A percentile compares a stretch with the other conserved stretches of the same genome.
These are phyloP conservation scores for Trypanosoma caninum DNA, from an alignment of 208 protist species.

Conservation along the genomic window DNA sequence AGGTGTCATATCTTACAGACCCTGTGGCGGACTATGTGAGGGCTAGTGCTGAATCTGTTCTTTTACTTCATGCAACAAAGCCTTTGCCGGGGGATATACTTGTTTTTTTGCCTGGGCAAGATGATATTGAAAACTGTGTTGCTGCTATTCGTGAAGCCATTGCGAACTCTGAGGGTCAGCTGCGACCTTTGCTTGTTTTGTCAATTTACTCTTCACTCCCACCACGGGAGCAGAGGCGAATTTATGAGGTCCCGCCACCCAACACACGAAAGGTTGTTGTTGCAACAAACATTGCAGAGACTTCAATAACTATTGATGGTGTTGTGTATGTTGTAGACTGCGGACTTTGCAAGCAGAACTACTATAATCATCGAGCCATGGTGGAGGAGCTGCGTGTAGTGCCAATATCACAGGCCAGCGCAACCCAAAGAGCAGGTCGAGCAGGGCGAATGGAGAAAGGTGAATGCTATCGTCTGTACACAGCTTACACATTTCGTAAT, in stretches of 20 bases:
- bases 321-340: constrained; percentile 99
- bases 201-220: constrained; percentile 98
- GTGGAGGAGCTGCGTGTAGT: constrained; percentile 96
- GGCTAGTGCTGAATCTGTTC: constrained; percentile 92
- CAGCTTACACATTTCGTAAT: constrained; percentile 92
- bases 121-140: constrained; percentile 95
- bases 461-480: constrained; percentile 97
- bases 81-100: constrained; percentile 98
- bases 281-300: constrained; percentile 99
- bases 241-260: constrained; percentile 96
- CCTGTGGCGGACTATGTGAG: constrained; percentile 98
- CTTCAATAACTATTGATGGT: constrained; percentile 99
- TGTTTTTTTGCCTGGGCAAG: constrained; percentile 99
- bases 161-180: constrained; percentile 39
- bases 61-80: constrained; percentile 87
- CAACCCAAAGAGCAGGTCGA: constrained; percentile 93
- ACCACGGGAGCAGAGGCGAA: constrained; percentile 96
- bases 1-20: constrained; percentile 92
- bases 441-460: constrained; percentile 94
- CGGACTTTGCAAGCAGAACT: constrained; percentile 97
- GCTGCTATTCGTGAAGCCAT: constrained; percentile 58
- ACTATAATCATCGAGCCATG: constrained; percentile 95
- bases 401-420: constrained; percentile 96
- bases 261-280: constrained; percentile 95
- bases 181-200: constrained; percentile 93